phyloP scores from a whole-genome alignment of 257 asterid genomes.

The Rauvolfia tetraphylla region DNA sequence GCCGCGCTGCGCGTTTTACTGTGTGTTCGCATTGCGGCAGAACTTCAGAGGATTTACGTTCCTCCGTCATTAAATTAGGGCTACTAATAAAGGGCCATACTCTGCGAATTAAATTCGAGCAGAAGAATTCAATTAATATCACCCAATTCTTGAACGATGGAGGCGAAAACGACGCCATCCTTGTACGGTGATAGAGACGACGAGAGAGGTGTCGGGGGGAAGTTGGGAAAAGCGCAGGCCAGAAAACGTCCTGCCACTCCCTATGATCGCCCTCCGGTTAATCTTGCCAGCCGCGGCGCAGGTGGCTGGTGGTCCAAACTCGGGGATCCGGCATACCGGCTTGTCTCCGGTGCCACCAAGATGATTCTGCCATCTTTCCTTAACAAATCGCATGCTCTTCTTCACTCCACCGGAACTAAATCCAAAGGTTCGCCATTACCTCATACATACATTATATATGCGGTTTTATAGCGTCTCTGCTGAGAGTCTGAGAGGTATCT shows the following conservation, averaged over 20 bases:
- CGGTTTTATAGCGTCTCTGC: background rate
- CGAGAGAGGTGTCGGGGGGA: conserved; percentile 46
- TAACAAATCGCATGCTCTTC: conserved; percentile 23
- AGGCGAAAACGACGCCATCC: conserved; percentile 22
- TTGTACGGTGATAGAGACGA: conserved; percentile 13
- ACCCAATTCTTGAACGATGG: conserved; percentile 11
- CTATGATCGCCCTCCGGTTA: conserved; percentile 32
- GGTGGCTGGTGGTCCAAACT: conserved; percentile 38
- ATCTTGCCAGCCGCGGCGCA: conserved; percentile 10
- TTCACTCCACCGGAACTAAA: conserved; percentile 11
- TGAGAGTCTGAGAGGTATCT: background rate
- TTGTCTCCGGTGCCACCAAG: conserved; percentile 36
- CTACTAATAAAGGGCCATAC: background rate
- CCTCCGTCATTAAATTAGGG: background rate
- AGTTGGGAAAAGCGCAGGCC: conserved; percentile 23
- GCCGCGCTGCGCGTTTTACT: background rate
- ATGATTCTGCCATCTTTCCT: conserved; percentile 33
- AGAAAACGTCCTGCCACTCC: conserved; percentile 33
- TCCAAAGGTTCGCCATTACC: conserved; percentile 15
- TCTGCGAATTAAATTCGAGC: background rate
- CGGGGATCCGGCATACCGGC: conserved; percentile 47
- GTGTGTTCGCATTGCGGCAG: background rate
- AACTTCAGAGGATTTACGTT: background rate
- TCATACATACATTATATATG: background rate
- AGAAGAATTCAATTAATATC: background rate